These are phyloP conservation scores for Chytriomyces sp. DNA, from an alignment of 192 early-diverging fungal genomes.

Conservation along the genomic window DNA sequence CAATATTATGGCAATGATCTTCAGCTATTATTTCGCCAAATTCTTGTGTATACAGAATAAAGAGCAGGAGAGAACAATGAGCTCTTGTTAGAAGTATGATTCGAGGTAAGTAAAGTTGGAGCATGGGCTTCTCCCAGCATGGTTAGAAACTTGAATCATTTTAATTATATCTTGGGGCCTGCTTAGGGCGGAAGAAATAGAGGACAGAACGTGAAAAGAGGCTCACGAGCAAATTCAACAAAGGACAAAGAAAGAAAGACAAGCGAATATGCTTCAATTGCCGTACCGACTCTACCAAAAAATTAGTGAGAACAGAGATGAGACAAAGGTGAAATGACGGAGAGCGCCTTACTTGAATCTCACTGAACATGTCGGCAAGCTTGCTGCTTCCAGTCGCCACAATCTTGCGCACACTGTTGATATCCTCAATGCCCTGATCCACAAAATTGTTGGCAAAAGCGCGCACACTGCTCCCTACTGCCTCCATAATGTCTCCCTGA, in stretches of 20 bases:
- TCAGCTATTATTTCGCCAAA: no score
- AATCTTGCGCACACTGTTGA: slow-evolving; percentile 43
- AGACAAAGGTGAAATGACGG: background rate
- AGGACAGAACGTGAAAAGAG: no score
- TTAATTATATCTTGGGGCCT: no score
- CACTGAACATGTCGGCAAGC: slow-evolving; percentile 48
- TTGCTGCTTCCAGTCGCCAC: slow-evolving; percentile 48
- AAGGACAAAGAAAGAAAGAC: background rate
- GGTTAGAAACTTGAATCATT: no score
- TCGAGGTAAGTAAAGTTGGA: no score
- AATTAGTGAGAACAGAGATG: background rate
- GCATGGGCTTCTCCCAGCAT: no score
- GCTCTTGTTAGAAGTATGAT: no score
- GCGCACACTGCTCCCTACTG: slow-evolving; percentile 30
- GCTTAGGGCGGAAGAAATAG: no score
- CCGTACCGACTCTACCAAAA: background rate
- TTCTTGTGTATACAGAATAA: no score
- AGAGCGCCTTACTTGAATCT: slow-evolving; percentile 46
- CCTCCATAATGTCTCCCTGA: slow-evolving; percentile 34
- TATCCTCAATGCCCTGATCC: slow-evolving; percentile 57
- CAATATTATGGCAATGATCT: no score
- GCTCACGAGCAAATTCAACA: background rate
- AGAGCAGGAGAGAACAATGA: no score
- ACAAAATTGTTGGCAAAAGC: slow-evolving; percentile 61
- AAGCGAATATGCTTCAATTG: background rate